A percentile compares a stretch with the other conserved stretches of the same genome.
These are phyloP conservation scores for Gnaphalium uliginosum DNA, from an alignment of 129 eudicot species.

Conservation along the genomic window DNA sequence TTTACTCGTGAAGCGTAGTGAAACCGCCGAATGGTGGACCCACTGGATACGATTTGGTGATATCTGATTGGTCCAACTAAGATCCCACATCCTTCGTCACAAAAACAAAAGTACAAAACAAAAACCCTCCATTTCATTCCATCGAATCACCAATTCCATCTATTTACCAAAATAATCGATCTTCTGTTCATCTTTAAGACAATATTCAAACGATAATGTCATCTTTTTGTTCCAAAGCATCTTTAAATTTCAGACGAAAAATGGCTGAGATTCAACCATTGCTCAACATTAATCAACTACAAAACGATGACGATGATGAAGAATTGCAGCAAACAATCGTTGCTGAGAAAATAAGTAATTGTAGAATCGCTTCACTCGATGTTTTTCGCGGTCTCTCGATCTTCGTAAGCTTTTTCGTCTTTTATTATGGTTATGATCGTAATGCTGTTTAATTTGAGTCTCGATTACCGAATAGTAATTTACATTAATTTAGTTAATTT, in stretches of 20 bases:
- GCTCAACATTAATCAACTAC: slow-evolving; percentile 27
- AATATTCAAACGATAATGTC: slow-evolving; percentile 17
- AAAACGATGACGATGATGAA: slow-evolving; percentile 26
- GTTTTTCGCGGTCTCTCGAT: slow-evolving; percentile 58
- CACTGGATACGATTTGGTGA: background rate
- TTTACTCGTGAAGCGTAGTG: background rate
- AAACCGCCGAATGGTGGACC: background rate
- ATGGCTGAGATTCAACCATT: slow-evolving; percentile 48
- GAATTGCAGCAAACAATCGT: slow-evolving; percentile 25
- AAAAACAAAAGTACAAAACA: background rate
- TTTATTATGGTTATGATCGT: background rate
- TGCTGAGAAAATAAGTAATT: slow-evolving; percentile 2
- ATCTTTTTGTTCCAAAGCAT: slow-evolving; percentile 22
- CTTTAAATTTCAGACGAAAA: slow-evolving; percentile 30
- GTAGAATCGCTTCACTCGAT: slow-evolving; percentile 75
- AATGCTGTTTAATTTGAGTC: background rate
- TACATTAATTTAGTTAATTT: background rate
- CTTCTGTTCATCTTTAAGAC: background rate
- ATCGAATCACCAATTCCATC: background rate
- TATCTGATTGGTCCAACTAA: slow-evolving; percentile 28
- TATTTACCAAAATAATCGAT: background rate
- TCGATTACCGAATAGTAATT: slow-evolving; percentile 2
- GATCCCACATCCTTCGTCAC: background rate
- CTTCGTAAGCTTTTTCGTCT: background rate
- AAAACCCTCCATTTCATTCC: slow-evolving; percentile 16